These are phyloP conservation scores for Phytopythium sindhum DNA, from an alignment of 352 stramenopile species.

Conservation along the genomic window DNA sequence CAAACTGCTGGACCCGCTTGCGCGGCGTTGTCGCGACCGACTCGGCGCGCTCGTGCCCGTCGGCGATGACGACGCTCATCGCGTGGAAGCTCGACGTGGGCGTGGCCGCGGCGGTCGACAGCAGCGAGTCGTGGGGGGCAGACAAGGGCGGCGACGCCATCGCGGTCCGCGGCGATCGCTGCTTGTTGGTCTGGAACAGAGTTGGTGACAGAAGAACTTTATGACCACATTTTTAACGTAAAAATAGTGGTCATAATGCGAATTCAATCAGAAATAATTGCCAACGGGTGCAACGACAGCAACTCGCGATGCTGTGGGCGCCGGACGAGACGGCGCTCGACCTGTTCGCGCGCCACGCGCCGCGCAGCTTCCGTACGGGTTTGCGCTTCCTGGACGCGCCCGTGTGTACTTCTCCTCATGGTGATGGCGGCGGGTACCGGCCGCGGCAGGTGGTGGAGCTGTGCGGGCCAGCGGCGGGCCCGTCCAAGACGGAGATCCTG, in stretches of 20 bases:
- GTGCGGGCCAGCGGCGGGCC: slow-evolving; percentile 28
- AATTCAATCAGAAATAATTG: not conserved
- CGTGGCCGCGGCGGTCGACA: not conserved
- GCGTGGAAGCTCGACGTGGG: slow-evolving; percentile 6
- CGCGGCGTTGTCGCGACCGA: not conserved
- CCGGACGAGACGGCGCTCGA: slow-evolving; percentile 73
- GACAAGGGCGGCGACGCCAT: not conserved
- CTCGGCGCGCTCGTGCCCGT: not conserved
- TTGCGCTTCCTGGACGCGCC: slow-evolving; percentile 52
- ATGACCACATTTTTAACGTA: no score
- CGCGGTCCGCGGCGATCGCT: not conserved
- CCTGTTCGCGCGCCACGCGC: slow-evolving; percentile 55
- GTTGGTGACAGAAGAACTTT: no score
- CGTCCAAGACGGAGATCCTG: slow-evolving; percentile 42
- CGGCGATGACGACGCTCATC: slow-evolving; percentile 7
- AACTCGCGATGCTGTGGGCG: slow-evolving; percentile 22
- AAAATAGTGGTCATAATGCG: not conserved
- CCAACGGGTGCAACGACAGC: not conserved
- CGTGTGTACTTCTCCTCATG: slow-evolving; percentile 11
- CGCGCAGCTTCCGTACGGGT: slow-evolving; percentile 49
- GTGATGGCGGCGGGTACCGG: slow-evolving; percentile 32
- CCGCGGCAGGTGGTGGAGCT: slow-evolving; percentile 66
- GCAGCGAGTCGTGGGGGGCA: not conserved
- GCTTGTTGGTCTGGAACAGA: no score
- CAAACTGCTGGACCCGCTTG: slow-evolving; percentile 17